phyloP scores from a whole-genome alignment of 2,329 filamentous ascomycete genomes.

The Phialemonium atrogriseum region DNA sequence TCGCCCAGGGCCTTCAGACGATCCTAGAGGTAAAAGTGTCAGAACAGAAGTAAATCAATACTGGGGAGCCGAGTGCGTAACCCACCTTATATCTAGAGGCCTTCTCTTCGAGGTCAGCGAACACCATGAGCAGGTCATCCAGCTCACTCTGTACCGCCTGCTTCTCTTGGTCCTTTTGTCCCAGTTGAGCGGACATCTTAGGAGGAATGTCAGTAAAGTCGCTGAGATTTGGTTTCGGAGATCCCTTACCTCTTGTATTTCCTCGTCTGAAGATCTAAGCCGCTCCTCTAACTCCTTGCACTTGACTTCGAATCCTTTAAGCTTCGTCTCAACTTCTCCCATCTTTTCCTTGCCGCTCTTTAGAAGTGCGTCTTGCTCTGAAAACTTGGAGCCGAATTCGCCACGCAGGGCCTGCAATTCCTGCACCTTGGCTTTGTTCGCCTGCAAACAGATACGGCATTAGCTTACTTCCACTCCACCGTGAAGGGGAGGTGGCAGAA shows the following conservation, averaged over 20 bases:
- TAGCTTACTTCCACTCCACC: neutral
- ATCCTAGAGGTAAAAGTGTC: constrained; percentile 26
- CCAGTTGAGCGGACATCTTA: constrained; percentile 24
- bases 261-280: constrained; percentile 13
- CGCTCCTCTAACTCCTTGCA: constrained; percentile 18
- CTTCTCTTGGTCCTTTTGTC: constrained; percentile 53
- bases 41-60: constrained; percentile 7
- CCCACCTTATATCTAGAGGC: constrained; percentile 64
- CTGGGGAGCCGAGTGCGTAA: constrained; percentile 3
- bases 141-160: constrained; percentile 62
- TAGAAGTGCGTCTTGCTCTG: constrained; percentile 8
- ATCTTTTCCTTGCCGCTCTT: constrained; percentile 25
- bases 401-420: constrained; percentile 41
- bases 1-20: constrained; percentile 60
- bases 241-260: constrained; percentile 5
- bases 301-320: constrained; percentile 3
- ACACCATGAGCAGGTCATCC: constrained; percentile 74
- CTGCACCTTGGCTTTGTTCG: constrained; percentile 49
- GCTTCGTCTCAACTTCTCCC: constrained; percentile 22
- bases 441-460: constrained; percentile 28
- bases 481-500: constrained; percentile 10
- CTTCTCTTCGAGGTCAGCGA: constrained; percentile 74
- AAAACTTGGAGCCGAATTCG: constrained; percentile 31
- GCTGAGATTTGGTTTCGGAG: too few relatives aligned
- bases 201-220: too few relatives aligned